phyloP scores from a whole-genome alignment of 2,329 filamentous ascomycete species.

The Claviceps humidiphila region DNA sequence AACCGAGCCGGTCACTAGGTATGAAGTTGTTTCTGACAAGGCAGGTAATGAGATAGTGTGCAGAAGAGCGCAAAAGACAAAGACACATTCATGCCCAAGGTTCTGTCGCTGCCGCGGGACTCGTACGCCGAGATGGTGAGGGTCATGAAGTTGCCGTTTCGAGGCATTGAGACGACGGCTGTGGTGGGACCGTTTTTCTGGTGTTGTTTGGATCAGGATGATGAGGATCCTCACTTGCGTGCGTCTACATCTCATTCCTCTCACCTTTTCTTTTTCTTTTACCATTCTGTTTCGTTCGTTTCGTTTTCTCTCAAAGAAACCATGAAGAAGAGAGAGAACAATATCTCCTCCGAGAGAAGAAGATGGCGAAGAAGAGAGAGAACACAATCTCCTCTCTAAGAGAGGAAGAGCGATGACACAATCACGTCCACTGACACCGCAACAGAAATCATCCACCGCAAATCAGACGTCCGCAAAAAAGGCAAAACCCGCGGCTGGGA shows the following conservation, averaged over 20 bases:
- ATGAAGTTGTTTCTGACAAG: neutral
- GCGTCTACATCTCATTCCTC: conserved; percentile 14
- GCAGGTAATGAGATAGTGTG: conserved; percentile 23
- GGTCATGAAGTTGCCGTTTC: conserved; percentile 38
- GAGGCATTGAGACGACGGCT: conserved; percentile 44
- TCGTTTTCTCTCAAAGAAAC: too few species aligned
- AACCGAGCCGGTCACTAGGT: too few species aligned
- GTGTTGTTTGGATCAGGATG: conserved; percentile 42
- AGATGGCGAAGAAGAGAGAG: too few species aligned
- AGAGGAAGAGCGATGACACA: too few species aligned
- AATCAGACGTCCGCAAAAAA: conserved; percentile 54
- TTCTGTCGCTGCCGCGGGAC: conserved; percentile 38
- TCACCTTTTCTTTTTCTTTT: neutral
- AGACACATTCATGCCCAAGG: conserved; percentile 43
- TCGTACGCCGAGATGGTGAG: conserved; percentile 44
- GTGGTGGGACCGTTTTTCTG: conserved; percentile 53
- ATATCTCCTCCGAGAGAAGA: too few species aligned
- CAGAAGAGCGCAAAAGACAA: conserved; percentile 42
- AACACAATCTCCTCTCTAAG: too few species aligned
- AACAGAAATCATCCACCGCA: conserved; percentile 47
- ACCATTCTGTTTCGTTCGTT: neutral
- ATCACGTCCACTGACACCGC: neutral
- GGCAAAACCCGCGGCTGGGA: conserved; percentile 52
- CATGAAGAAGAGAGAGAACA: too few species aligned
- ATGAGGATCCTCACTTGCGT: conserved; percentile 44